These are phyloP conservation scores for Thamnidium elegans DNA, from an alignment of 192 early-diverging fungal genomes.

Conservation along the genomic window DNA sequence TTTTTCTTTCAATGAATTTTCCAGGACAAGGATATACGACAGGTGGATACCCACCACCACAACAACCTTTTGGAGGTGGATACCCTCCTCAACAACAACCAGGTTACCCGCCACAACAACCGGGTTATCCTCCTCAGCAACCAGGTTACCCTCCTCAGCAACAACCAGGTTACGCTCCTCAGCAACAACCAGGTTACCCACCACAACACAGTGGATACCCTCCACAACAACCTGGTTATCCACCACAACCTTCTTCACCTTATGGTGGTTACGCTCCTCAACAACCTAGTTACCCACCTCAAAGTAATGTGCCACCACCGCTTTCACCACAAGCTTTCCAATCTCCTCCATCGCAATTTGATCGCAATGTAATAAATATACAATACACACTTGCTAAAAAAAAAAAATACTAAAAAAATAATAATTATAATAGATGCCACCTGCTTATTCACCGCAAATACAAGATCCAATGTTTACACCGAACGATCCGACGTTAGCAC, in stretches of 20 bases:
- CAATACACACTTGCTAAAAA: background rate
- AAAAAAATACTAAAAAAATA: background rate
- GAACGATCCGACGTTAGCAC: conserved; percentile 7
- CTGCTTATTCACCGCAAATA: background rate
- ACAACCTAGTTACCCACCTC: background rate
- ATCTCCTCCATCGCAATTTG: background rate
- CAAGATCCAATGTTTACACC: conserved; percentile 27
- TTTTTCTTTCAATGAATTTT: background rate
- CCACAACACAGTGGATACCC: background rate
- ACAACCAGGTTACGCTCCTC: conserved; percentile 7
- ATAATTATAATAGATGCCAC: background rate
- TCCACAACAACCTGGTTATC: background rate
- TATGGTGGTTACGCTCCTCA: background rate
- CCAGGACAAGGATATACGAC: conserved; percentile 3
- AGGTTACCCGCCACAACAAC: conserved; percentile 5
- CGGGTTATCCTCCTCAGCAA: background rate
- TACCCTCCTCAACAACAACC: conserved; percentile 12
- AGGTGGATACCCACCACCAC: conserved; percentile 1
- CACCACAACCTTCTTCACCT: background rate
- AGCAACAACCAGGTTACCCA: background rate
- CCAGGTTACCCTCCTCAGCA: background rate
- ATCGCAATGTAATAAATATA: background rate
- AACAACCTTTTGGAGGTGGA: background rate
- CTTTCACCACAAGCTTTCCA: background rate
- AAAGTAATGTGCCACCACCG: background rate